Base-by-base conservation (phyloP, 371 early-diverging fungal genomes). In the Astathelohania contejeani region DNA sequence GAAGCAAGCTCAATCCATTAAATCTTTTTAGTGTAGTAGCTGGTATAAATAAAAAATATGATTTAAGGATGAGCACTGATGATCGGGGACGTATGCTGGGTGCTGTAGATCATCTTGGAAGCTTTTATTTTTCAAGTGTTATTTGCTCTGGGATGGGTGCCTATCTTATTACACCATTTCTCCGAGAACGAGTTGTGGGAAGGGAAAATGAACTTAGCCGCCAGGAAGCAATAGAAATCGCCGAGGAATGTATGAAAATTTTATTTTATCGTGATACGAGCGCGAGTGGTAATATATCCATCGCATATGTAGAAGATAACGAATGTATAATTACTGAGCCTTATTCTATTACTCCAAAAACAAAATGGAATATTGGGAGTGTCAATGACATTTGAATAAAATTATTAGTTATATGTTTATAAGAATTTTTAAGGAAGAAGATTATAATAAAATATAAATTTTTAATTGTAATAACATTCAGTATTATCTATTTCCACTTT, bases 111-210 rank as follows among this genome's bases (percentile, higher is more conserved):
- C 57, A 59, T 26, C 39, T 65, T 27, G 75, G 75, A 1, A 63
- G 62, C 46, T 70, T 72, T 43, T 72, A 62, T 58, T 53, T 35
- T 43, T 60, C 55, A 9, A 49, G 60, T 55, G 54, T 64, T 46
- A 46, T 72, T 32, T 64, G 58, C 18, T 60, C 69, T 18, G 70
- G 72, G 44, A 49, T 75, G 48, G 67, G 62, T 3, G 28, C 53
- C 0, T 52, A 70, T 54, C 29, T 75, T 10, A 69, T 63, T 26
- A 35, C 69, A 12, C 75, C 75, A 25, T 61, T 65, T 39, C 44
- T 75, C 1, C 44, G 72, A 28, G 55, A 4, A 0, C 19, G 26
- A 25, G 4, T 43, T 4, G n/a, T n/a, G n/a, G n/a, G n/a, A n/a
- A n/a, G n/a, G n/a, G 48, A 47, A 47, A 26, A 26, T 9, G 27